These are phyloP conservation scores for Trichoderma semiorbis DNA, from an alignment of 2,329 filamentous ascomycete genomes.

Conservation along the genomic window DNA sequence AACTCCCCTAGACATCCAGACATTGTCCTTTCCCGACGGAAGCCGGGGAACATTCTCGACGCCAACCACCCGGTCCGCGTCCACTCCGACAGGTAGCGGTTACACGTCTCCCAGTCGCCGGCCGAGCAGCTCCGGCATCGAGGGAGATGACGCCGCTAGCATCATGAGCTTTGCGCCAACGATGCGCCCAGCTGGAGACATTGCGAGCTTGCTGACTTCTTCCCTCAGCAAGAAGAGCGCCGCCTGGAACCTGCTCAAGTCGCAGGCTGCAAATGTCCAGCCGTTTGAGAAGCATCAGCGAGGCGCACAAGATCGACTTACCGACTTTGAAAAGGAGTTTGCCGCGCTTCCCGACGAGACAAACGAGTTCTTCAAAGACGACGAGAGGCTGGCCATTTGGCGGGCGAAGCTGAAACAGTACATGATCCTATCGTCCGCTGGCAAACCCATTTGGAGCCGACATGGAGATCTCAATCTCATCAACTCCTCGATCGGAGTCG, in stretches of 20 bases:
- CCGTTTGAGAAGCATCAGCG: slow-evolving; percentile 56
- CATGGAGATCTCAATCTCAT: slow-evolving; percentile 88
- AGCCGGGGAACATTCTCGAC: slow-evolving; percentile 61
- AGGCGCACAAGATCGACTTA: slow-evolving; percentile 51
- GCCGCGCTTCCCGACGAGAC: slow-evolving; percentile 62
- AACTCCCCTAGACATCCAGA: slow-evolving; percentile 76
- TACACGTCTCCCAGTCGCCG: slow-evolving; percentile 37
- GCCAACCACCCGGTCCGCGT: slow-evolving; percentile 33
- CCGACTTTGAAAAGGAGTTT: slow-evolving; percentile 74
- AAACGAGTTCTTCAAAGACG: slow-evolving; percentile 44
- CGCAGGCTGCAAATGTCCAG: slow-evolving; percentile 56
- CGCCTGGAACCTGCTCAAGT: slow-evolving; percentile 64
- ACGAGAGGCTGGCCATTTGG: slow-evolving; percentile 68
- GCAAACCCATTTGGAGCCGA: slow-evolving; percentile 94
- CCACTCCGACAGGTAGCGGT: slow-evolving; percentile 40
- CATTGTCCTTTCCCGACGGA: slow-evolving; percentile 68
- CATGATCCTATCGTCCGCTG: slow-evolving; percentile 90
- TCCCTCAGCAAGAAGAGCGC: slow-evolving; percentile 63
- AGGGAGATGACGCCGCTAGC: slow-evolving; percentile 62
- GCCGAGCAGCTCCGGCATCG: slow-evolving; percentile 36
- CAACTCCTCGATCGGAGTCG: slow-evolving; percentile 89
- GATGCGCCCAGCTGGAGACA: slow-evolving; percentile 62
- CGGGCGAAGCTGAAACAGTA: slow-evolving; percentile 95
- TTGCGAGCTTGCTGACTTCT: slow-evolving; percentile 77
- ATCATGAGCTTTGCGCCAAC: slow-evolving; percentile 64